phyloP scores from a whole-genome alignment of 352 stramenopile species.

The Globisporangium paroecandrum region DNA sequence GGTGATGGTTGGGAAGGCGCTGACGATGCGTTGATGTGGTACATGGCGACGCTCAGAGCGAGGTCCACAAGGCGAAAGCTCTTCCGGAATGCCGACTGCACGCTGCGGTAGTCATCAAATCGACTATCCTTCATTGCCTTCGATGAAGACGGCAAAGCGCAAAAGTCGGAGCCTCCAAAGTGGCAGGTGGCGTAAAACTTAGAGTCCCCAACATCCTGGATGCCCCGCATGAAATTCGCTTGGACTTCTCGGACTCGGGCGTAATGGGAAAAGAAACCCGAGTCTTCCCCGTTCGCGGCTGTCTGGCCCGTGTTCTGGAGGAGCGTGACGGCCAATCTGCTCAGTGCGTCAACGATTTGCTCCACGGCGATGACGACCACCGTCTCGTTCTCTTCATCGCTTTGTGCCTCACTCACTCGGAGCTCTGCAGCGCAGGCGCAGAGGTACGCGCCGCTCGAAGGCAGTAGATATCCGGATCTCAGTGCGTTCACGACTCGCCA shows the following conservation, averaged over 20 bases:
- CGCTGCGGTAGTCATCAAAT: conserved; percentile 16
- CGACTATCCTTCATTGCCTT: background rate
- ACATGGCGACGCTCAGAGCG: conserved; percentile 11
- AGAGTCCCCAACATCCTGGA: background rate
- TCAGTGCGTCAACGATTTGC: conserved; percentile 7
- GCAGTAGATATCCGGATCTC: conserved; percentile 8
- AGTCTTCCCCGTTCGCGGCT: background rate
- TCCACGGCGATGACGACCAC: background rate
- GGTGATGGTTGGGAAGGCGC: background rate
- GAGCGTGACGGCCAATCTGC: conserved; percentile 5
- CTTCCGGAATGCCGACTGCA: background rate
- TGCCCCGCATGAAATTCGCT: conserved; percentile 5
- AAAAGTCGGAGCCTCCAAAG: conserved; percentile 12
- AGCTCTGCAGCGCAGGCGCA: conserved; percentile 13
- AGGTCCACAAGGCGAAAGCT: conserved; percentile 12
- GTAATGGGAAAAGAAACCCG: background rate
- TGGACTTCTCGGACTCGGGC: conserved; percentile 6
- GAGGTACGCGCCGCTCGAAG: conserved; percentile 12
- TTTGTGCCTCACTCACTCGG: background rate
- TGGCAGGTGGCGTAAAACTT: conserved; percentile 17
- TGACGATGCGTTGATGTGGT: conserved; percentile 8
- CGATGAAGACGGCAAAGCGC: background rate
- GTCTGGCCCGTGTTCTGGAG: conserved; percentile 5
- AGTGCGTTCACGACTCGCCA: conserved; percentile 10
- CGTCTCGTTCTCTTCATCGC: background rate